Evolutionary conservation across 495 filamentous ascomycete genomes (phyloP), one percentile per base, ranked within the genome.

Genomic region (Xylaria flabelliformis): DNA sequence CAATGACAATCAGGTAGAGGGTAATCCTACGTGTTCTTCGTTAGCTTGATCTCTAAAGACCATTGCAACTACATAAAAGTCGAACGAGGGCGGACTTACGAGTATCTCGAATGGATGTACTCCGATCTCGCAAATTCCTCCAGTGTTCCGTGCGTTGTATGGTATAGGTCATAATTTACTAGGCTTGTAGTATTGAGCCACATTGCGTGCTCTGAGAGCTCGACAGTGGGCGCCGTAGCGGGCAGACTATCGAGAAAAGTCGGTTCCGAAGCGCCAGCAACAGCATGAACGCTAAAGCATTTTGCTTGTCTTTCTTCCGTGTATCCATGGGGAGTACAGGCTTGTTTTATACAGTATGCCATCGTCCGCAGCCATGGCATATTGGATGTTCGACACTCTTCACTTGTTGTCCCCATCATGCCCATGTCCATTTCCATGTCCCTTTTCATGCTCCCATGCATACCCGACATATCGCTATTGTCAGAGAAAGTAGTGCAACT

Each of bases 291-390:
- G 36, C 44, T 59, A 5, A 69, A 69, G 13, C 67, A 69, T 19
- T 15, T 39, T 0, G 67, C 67, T 32, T 69, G 67, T 6, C 42
- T 48, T 48, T 62, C 55, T 17, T 12, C 53, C 19, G 67, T 46
- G 19, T 69, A 69, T 4, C 67, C 67, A 34, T 61, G 24, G 24
- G 50, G 29, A 44, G 53, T 36, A 61, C 67, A 69, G 15, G 19
- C 41, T 26, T 69, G 53, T 21, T 61, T 41, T 46, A 69, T 69
- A 69, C 67, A 69, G 50, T 69, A 69, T 4, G 67, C 67, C 67
- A 69, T 69, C 17, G 67, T 32, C 42, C 48, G 67, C 44, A 69
- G 55, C 53, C 56, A 69, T n/a, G 67, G 67, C 26, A 17, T 61
- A n/a, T 69, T 61, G 9, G 55, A 69, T 24, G 67, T 34, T 61